Evolutionary conservation across 208 protist genomes (phyloP).

Genomic region (Wallacemonas sp.): DNA sequence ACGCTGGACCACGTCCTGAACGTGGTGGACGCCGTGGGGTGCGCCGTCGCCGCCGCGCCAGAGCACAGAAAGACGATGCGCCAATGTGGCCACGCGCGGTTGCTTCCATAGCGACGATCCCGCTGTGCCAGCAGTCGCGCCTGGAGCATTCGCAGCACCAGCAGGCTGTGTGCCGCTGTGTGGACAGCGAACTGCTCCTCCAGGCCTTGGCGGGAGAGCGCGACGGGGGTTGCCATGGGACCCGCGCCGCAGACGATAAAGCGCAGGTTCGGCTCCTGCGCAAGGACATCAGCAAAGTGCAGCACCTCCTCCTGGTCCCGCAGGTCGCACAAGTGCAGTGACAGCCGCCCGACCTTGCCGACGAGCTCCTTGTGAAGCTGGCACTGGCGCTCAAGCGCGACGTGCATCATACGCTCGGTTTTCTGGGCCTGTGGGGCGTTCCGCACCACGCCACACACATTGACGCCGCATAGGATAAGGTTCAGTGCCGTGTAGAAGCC

Average conservation of each 20-base stretch:
- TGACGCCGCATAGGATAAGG: conserved; percentile 67
- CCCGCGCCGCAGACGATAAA: conserved; percentile 60
- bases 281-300: conserved; percentile 38
- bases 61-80: conserved; percentile 60
- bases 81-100: conserved; percentile 26
- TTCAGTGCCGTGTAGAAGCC: conserved; percentile 75
- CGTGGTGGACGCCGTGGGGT: conserved; percentile 28
- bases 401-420: conserved; percentile 36
- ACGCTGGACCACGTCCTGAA: conserved; percentile 45
- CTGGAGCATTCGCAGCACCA: conserved; percentile 57
- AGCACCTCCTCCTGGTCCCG: conserved; percentile 49
- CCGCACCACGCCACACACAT: conserved; percentile 65
- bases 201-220: conserved; percentile 42
- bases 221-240: conserved; percentile 32
- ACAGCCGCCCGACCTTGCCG: conserved; percentile 35
- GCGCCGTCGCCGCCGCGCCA: conserved; percentile 33
- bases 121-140: conserved; percentile 20
- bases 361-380: conserved; percentile 66
- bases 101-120: conserved; percentile 5
- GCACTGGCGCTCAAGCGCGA: conserved; percentile 54
- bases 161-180: conserved; percentile 58
- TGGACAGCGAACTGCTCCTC: conserved; percentile 69
- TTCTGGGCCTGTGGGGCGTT: conserved; percentile 24
- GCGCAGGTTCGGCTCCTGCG: conserved; percentile 47
- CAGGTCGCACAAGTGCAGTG: conserved; percentile 64